Evolutionary conservation across 257 asterid species (phyloP).

Genomic region (Gentiana straminea): DNA sequence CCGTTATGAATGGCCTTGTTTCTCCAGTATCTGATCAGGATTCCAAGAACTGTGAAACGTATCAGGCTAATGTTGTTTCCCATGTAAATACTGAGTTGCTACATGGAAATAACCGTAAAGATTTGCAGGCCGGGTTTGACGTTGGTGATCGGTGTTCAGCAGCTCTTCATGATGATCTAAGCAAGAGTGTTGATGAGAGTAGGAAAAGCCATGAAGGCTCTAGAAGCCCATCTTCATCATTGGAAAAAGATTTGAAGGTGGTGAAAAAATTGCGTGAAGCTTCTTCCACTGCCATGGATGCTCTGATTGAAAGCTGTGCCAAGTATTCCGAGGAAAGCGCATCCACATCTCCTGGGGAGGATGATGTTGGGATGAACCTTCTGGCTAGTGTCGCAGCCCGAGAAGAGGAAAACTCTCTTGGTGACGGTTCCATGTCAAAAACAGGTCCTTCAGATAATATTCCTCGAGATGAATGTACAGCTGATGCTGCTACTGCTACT

Average conservation of each 20-base stretch:
- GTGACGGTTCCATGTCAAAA: constrained; percentile 43
- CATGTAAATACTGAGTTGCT: constrained; percentile 36
- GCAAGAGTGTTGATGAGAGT: constrained; percentile 30
- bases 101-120: constrained; percentile 42
- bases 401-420: constrained; percentile 43
- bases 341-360: constrained; percentile 54
- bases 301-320: constrained; percentile 84
- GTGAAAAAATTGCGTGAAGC: constrained; percentile 43
- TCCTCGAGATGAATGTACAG: constrained; percentile 15
- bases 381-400: constrained; percentile 97
- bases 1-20: constrained; percentile 37
- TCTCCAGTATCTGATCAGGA: constrained; percentile 46
- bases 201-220: constrained; percentile 24
- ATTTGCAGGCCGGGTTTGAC: constrained; percentile 32
- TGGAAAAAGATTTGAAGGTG: constrained; percentile 29
- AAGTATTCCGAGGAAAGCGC: constrained; percentile 65
- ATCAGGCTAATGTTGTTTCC: constrained; percentile 22
- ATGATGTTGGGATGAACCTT: constrained; percentile 87
- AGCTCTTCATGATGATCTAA: constrained; percentile 37
- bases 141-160: constrained; percentile 42
- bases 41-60: constrained; percentile 32
- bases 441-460: constrained; percentile 22
- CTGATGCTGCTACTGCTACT: not conserved
- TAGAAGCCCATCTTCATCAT: constrained; percentile 20
- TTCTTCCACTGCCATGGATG: constrained; percentile 86